These are phyloP conservation scores for Bruguiera gymnorhiza DNA, from an alignment of 345 rosid species.

Conservation along the genomic window DNA sequence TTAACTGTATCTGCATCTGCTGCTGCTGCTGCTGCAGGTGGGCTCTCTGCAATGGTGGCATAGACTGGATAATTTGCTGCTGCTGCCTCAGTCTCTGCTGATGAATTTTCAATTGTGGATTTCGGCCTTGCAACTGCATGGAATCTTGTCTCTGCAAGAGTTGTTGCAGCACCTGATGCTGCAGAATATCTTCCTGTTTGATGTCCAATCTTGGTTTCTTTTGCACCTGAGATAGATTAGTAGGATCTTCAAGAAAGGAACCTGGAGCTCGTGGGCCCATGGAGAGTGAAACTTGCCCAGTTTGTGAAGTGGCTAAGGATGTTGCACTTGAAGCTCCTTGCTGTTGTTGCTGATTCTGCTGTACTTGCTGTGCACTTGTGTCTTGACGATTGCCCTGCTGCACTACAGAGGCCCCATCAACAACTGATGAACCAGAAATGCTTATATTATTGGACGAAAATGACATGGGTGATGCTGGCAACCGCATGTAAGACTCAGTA, in stretches of 20 bases:
- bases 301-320: background rate
- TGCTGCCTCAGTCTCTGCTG: background rate
- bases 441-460: slow-evolving; percentile 1
- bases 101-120: slow-evolving; percentile 2
- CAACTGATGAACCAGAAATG: slow-evolving; percentile 6
- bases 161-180: slow-evolving; percentile 8
- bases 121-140: slow-evolving; percentile 5
- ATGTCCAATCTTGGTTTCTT: slow-evolving; percentile 19
- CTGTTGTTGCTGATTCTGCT: background rate
- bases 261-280: background rate
- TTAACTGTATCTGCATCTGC: slow-evolving; percentile 16
- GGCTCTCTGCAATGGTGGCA: slow-evolving; percentile 1
- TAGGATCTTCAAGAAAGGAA: background rate
- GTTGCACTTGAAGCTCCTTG: background rate
- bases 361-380: background rate
- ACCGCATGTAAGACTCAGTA: background rate
- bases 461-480: background rate
- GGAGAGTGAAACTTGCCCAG: background rate
- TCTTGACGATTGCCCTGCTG: background rate
- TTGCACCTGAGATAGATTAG: background rate
- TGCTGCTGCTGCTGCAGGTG: slow-evolving; percentile 15
- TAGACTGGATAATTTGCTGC: slow-evolving; percentile 9
- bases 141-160: slow-evolving; percentile 2
- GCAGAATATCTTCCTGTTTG: slow-evolving; percentile 10
- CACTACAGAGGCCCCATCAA: background rate